Base-by-base conservation (phyloP, 768 basidiomycete genomes). In the Leccinum incarnatum region DNA sequence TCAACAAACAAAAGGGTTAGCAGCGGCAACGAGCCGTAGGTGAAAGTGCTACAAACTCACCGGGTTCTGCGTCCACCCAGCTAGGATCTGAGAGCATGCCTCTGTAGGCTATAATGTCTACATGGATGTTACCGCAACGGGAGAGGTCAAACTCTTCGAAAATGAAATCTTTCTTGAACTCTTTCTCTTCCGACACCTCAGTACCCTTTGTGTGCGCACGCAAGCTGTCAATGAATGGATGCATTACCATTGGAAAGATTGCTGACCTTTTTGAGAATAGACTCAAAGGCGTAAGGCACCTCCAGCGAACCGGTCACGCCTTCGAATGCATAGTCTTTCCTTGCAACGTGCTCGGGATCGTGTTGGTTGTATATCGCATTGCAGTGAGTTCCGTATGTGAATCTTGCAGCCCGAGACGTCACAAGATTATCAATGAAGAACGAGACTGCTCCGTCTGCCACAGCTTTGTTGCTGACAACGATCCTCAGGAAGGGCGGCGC, bases 141-240 rank as follows among this genome's bases (percentile, higher is more conserved):
- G 61, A 63, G 8, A 63, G 49, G 23, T 62, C 62, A 46, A 63
- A 62, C 12, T 62, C 61, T 53, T 62, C 62, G 6, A 62, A 54
- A 23, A 36, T 47, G 15, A 63, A 62, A 7, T 40, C n/a, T n/a
- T 63, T 54, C 55, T 54, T 58, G 61, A 62, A 63, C 27, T 62
- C 62, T 46, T 62, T 52, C n/a, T 53, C 36, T 57, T 62, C 62
- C 3, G 61, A 58, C 3, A 62, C 61, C 23, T 62, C 55, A 2
- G 48, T 58, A 7, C 62, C 62, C 62, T 62, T 45, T 32, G 30
- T 19, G 23, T 34, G 17, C 2, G 4, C 5, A 37, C 27, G 1
- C 23, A 2, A 23, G 2, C 3, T 11, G 27, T 56, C 40, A 62
- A 14, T 2, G 19, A 45, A 14, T 14, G 50, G 14, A 1, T 34